These are phyloP conservation scores for Pestalotiopsis sp. DNA, from an alignment of 2,329 filamentous ascomycete genomes.

Conservation along the genomic window DNA sequence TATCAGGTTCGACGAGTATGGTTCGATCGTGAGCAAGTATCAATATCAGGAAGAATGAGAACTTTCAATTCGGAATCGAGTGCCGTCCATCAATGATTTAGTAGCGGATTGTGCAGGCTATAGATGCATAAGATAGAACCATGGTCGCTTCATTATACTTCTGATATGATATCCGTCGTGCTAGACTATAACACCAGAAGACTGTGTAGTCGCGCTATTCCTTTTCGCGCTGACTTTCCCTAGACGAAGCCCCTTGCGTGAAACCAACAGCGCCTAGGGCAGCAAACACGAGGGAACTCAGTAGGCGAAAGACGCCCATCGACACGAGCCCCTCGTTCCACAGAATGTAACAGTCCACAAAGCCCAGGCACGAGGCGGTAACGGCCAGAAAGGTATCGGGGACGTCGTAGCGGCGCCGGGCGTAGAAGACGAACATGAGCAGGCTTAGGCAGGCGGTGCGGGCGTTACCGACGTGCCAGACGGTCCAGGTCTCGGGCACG, in stretches of 20 bases:
- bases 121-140: background rate
- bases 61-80: background rate
- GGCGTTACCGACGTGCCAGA: conserved; percentile 20
- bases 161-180: no score
- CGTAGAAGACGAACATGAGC: conserved; percentile 22
- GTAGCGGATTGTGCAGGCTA: background rate
- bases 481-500: conserved; percentile 19
- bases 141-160: no score
- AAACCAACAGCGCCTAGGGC: conserved; percentile 10
- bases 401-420: conserved; percentile 19
- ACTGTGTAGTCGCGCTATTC: no score
- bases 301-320: conserved; percentile 16
- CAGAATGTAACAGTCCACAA: conserved; percentile 17
- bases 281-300: conserved; percentile 18
- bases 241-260: background rate
- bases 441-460: conserved; percentile 20
- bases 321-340: conserved; percentile 16
- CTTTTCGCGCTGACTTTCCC: no score
- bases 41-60: conserved; percentile 15
- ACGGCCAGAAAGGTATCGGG: conserved; percentile 20
- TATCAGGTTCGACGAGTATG: conserved; percentile 25
- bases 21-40: conserved; percentile 22
- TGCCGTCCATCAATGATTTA: background rate
- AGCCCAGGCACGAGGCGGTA: conserved; percentile 17
- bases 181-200: no score